Base-by-base conservation (phyloP, 352 stramenopile genomes). In the Phytophthora podocarpi region DNA sequence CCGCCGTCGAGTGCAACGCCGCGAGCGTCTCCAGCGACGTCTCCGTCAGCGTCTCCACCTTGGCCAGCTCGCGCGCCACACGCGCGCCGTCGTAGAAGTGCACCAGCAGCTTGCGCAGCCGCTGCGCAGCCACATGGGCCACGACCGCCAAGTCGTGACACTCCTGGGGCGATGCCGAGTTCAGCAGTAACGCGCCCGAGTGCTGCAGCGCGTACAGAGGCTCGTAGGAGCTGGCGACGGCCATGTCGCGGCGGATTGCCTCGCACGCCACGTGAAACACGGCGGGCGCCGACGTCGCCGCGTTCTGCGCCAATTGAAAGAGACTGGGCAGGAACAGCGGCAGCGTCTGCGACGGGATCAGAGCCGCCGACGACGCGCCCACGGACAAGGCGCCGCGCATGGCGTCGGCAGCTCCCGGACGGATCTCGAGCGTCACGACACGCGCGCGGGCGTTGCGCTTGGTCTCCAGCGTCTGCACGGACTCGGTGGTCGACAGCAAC, bases 21-120 rank as follows among this genome's bases (percentile, higher is more conserved):
- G 76, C 61, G 24, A 90, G 59, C 16, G 70, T 65, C 57, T 85
- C 64, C 7, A 93, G 76, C n/a, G 80, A 70, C 23, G 74, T 41
- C 10, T 72, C 65, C n/a, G 75, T 78, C 7, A 90, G 67, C 23
- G 83, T 48, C 18, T 80, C 71, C 31, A 93, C 69, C 66, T 87
- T 88, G 51, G 76, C 64, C 23, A 81, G 58, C 59, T 91, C 80
- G n/a, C 70, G 67, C 0, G 79, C 78, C 10, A 93, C 76, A 50
- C 82, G 83, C 26, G 80, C 64, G 21, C 82, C 82, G 46, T 95
- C 86, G 60, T 91, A 95, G 49, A 95, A 93, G 71, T 93, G 80
- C 21, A 95, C 72, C 24, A 90, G 54, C 21, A 90, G 70, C 59
- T 88, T 88, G 43, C 72, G 65, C 23, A 89, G 72, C 0, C 78